A percentile compares a stretch with the other conserved stretches of the same genome.
Conservation (phyloP, 306 rosid species). For the Vachellia pachyceras region DNA sequence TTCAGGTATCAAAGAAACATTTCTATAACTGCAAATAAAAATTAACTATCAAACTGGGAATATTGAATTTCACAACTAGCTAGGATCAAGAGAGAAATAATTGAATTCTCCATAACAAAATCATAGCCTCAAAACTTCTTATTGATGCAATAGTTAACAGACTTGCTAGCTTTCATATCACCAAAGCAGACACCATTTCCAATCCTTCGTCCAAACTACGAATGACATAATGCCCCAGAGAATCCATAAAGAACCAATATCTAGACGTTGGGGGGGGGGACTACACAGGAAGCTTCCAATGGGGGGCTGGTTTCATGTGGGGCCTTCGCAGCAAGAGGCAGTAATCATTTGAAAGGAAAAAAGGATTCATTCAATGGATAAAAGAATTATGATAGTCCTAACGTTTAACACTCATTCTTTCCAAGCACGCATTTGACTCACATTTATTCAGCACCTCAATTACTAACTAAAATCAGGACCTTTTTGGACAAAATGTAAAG, state of each 20-base stretch:
- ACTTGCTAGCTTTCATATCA: background rate
- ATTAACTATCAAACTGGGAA: slow-evolving; percentile 6
- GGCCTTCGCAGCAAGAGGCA: background rate
- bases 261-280: too few relatives aligned
- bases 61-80: background rate
- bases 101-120: slow-evolving; percentile 10
- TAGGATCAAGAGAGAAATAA: background rate
- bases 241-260: background rate
- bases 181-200: background rate
- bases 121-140: background rate
- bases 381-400: background rate
- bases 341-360: background rate
- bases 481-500: background rate
- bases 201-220: background rate
- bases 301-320: background rate
- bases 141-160: background rate
- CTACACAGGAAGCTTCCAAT: background rate
- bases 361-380: background rate
- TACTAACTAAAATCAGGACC: background rate
- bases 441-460: background rate
- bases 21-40: slow-evolving; percentile 35
- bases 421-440: background rate
- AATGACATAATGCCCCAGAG: background rate
- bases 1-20: slow-evolving; percentile 16
- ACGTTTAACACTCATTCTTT: background rate